These are phyloP conservation scores for Lasiodiplodia hormozganensis DNA, from an alignment of 2,329 filamentous ascomycete species.

Conservation along the genomic window DNA sequence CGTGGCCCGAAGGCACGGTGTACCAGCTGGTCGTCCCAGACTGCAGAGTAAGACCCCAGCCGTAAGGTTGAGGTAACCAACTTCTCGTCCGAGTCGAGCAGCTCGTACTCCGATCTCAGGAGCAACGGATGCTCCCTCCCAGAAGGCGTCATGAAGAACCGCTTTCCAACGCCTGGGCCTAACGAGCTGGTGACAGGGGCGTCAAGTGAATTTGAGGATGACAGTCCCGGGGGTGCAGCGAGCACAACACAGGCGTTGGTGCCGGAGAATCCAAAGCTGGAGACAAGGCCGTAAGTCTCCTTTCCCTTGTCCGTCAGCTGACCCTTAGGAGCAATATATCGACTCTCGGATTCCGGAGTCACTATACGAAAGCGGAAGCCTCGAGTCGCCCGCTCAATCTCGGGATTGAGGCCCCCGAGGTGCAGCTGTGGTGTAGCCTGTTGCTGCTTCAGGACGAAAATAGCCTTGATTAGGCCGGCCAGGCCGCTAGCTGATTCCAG, in stretches of 20 bases:
- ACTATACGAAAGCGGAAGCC: neutral
- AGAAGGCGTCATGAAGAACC: too few species aligned
- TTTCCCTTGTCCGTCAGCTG: neutral
- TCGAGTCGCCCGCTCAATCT: conserved; percentile 27
- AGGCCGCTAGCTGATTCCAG: conserved; percentile 40
- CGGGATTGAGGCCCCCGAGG: conserved; percentile 29
- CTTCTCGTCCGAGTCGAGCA: neutral
- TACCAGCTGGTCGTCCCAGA: neutral
- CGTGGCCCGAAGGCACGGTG: neutral
- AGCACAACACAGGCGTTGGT: conserved; percentile 41
- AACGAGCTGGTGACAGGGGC: too few species aligned
- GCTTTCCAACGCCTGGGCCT: too few species aligned
- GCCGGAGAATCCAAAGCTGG: conserved; percentile 36
- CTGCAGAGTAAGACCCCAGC: neutral
- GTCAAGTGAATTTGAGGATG: neutral
- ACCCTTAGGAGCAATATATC: neutral
- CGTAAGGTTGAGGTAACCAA: neutral
- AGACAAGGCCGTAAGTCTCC: neutral
- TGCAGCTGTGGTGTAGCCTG: conserved; percentile 37
- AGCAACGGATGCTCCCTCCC: too few species aligned
- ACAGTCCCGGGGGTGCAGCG: neutral
- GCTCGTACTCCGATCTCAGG: neutral
- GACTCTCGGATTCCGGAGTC: neutral
- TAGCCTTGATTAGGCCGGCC: conserved; percentile 38
- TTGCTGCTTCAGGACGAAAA: conserved; percentile 34